Conservation (phyloP, 1,284 basidiomycete genomes). For the Stygiomarasmius scandens region DNA sequence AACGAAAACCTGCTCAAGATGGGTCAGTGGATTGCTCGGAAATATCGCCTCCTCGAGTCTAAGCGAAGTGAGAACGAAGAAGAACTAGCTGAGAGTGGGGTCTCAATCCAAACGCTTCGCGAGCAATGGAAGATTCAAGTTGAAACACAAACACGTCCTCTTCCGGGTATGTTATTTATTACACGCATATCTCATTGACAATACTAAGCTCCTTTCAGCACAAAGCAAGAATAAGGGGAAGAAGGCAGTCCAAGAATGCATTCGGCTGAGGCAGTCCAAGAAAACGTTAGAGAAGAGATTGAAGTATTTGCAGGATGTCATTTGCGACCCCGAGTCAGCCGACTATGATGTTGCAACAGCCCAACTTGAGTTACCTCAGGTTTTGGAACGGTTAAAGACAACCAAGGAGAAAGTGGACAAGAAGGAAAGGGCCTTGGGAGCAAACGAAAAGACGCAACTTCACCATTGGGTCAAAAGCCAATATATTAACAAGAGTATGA, state of each 20-base stretch:
- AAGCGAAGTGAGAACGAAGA: constrained; percentile 8
- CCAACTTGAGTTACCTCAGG: not conserved
- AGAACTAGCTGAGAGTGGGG: not conserved
- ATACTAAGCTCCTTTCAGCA: not conserved
- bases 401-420: not conserved
- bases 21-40: constrained; percentile 20
- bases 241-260: not conserved
- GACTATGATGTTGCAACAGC: not conserved
- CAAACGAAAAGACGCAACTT: not conserved
- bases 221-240: not conserved
- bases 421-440: not conserved
- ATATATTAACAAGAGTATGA: constrained; percentile 2
- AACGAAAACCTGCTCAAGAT: constrained; percentile 7
- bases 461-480: not conserved
- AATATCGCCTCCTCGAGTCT: constrained; percentile 3
- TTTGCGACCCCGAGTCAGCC: not conserved
- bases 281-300: not conserved
- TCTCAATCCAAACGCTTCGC: constrained; percentile 6
- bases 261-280: not conserved
- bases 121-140: constrained; percentile 23
- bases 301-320: not conserved
- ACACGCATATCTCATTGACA: not conserved
- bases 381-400: not conserved
- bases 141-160: constrained; percentile 15
- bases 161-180: constrained; percentile 14